Evolutionary conservation across 2,329 filamentous ascomycete species (phyloP).

Genomic region (Teratosphaeria viscida): DNA sequence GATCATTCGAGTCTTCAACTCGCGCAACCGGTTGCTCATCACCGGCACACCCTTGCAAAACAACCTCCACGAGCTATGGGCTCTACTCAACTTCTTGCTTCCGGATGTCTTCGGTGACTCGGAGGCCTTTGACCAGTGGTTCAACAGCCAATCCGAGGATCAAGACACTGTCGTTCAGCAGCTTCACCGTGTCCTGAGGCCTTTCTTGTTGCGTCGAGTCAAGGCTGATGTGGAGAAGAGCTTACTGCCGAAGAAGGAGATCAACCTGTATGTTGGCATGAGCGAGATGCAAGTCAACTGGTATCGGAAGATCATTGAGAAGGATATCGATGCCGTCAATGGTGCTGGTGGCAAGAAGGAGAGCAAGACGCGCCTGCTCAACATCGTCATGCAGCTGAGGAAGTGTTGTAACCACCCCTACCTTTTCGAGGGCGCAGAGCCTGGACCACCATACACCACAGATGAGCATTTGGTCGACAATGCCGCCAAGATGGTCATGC

Average conservation of each 20-base stretch:
- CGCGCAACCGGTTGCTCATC: slow-evolving; percentile 86
- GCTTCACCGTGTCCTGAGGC: slow-evolving; percentile 81
- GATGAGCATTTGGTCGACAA: slow-evolving; percentile 93
- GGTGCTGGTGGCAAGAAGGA: slow-evolving; percentile 92
- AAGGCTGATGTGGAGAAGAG: slow-evolving; percentile 99
- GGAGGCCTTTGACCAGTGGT: slow-evolving; percentile 97
- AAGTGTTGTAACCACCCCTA: slow-evolving; percentile 99
- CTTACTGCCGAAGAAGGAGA: slow-evolving; percentile 88
- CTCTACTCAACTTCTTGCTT: slow-evolving; percentile 91
- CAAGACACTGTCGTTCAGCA: slow-evolving; percentile 95
- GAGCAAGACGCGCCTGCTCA: slow-evolving; percentile 90
- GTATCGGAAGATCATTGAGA: slow-evolving; percentile 98
- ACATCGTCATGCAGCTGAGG: slow-evolving; percentile 98
- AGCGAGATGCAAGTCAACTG: slow-evolving; percentile 98
- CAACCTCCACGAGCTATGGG: slow-evolving; percentile 96
- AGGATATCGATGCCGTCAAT: slow-evolving; percentile 97
- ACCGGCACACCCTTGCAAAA: slow-evolving; percentile 96
- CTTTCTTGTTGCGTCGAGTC: slow-evolving; percentile 88
- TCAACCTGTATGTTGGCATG: slow-evolving; percentile 97
- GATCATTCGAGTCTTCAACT: slow-evolving; percentile 93
- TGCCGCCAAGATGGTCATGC: slow-evolving; percentile 91
- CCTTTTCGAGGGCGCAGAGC: slow-evolving; percentile 92
- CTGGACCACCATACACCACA: slow-evolving; percentile 93
- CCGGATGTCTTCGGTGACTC: slow-evolving; percentile 96
- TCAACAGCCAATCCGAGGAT: slow-evolving; percentile 78